These are phyloP conservation scores for Blumeria graminis DNA, from an alignment of 2,329 filamentous ascomycete genomes.

Conservation along the genomic window DNA sequence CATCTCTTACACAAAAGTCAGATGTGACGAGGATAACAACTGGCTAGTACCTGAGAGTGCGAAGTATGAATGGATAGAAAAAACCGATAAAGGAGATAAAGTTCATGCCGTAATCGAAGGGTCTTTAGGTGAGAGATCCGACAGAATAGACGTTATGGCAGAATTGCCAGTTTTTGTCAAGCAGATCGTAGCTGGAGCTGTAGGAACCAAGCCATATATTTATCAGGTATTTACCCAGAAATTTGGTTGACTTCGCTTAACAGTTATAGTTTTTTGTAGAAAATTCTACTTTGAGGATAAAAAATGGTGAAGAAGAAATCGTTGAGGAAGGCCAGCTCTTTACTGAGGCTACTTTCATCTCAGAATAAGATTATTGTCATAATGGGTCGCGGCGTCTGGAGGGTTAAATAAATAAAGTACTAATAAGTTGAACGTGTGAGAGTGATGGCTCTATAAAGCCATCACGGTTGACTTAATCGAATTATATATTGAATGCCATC, in stretches of 20 bases:
- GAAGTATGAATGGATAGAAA: slow-evolving; percentile 57
- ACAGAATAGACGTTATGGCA: slow-evolving; percentile 86
- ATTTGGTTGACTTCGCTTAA: background rate
- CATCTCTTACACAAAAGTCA: slow-evolving; percentile 43
- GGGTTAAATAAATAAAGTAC: too few relatives aligned
- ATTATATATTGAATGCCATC: too few relatives aligned
- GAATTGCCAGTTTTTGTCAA: slow-evolving; percentile 93
- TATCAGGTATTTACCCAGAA: slow-evolving; percentile 47
- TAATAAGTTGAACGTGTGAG: too few relatives aligned
- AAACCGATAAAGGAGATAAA: slow-evolving; percentile 48
- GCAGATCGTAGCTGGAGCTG: slow-evolving; percentile 67
- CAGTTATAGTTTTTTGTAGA: too few relatives aligned
- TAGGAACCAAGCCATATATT: slow-evolving; percentile 89
- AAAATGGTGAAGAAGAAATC: slow-evolving; percentile 57
- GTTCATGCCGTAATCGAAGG: slow-evolving; percentile 48
- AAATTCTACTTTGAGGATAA: slow-evolving; percentile 43
- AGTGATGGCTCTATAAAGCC: too few relatives aligned
- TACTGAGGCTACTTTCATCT: slow-evolving; percentile 91
- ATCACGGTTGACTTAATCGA: too few relatives aligned
- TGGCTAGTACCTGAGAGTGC: slow-evolving; percentile 70
- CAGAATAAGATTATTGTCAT: slow-evolving; percentile 12
- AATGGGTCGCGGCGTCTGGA: too few relatives aligned
- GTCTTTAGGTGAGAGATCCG: slow-evolving; percentile 40
- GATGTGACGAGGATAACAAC: slow-evolving; percentile 51
- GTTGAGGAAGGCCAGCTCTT: slow-evolving; percentile 60